Evolutionary conservation across 129 eudicot genomes (phyloP), one percentile per base, ranked within the genome.

Genomic region (Artemisia argyi): DNA sequence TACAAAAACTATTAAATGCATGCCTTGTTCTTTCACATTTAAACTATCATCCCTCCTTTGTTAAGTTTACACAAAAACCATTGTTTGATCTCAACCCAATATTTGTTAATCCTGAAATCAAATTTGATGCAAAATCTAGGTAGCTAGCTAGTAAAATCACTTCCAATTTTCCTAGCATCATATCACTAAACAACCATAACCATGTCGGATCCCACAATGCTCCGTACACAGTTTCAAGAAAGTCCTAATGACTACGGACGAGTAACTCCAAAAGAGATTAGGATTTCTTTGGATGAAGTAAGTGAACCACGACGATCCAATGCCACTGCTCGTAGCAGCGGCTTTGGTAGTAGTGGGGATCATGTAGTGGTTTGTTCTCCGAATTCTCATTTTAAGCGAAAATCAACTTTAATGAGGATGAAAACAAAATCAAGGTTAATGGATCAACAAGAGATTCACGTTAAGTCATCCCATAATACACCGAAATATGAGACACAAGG

Each of bases 351-450:
- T 11, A 69, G 60, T 1, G 46, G 54, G n/a, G 82, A 74, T 2
- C 73, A 88, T 59, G 96, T 82, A 35, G 63, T 83, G 69, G 55
- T 48, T 19, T 88, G 88, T 65, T 82, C 85, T 47, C 72, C 92
- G 0, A 91, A 80, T 73, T 60, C 69, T 1, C 82, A 81, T 48
- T 82, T 80, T 55, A 79, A 73, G 22, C 46, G 83, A 30, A 84
- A 72, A 16, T 82, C 96, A 14, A 80, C 55, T 1, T 71, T 87
- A 32, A 1, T 85, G 79, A 59, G 77, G 63, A 76, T 68, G 22
- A 91, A 79, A 66, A 82, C 93, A 0, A 91, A 91, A 57, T 91
- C 97, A 0, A 76, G 97, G 74, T 30, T 91, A 44, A 26, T 81
- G 47, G 97, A 88, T 51, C 86, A 85, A 20, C 86, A 85, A 9